phyloP scores from a whole-genome alignment of 2,329 filamentous ascomycete genomes.

The Sclerotinia spermophila region DNA sequence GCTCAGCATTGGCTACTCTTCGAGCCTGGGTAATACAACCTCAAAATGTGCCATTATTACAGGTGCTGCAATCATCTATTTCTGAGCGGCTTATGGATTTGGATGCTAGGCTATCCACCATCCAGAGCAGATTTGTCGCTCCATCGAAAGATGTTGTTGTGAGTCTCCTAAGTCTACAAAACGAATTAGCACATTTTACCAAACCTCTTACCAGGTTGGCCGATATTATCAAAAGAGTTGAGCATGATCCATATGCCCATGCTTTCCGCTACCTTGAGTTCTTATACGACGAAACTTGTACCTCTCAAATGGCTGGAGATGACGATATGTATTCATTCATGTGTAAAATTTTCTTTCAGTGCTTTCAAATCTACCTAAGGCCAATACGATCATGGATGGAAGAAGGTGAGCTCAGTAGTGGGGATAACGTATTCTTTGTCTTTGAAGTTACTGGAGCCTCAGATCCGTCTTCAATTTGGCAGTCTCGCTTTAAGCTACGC shows the following conservation, averaged over 20 bases:
- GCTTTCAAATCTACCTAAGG: slow-evolving; percentile 75
- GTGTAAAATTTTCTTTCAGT: slow-evolving; percentile 70
- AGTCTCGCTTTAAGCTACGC: slow-evolving; percentile 67
- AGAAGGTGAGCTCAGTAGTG: slow-evolving; percentile 62
- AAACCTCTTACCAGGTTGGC: slow-evolving; percentile 58
- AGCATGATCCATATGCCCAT: slow-evolving; percentile 39
- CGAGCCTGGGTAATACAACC: slow-evolving; percentile 45
- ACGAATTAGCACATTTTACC: slow-evolving; percentile 52
- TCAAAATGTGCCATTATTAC: slow-evolving; percentile 33
- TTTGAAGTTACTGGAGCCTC: slow-evolving; percentile 53
- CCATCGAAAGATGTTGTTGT: slow-evolving; percentile 53
- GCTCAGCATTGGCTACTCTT: slow-evolving; percentile 45
- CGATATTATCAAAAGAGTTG: slow-evolving; percentile 56
- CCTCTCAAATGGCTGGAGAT: slow-evolving; percentile 67
- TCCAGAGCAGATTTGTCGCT: slow-evolving; percentile 59
- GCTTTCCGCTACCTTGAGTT: slow-evolving; percentile 74
- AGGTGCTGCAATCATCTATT: slow-evolving; percentile 34
- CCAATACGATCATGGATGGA: slow-evolving; percentile 85
- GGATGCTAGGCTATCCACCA: slow-evolving; percentile 52
- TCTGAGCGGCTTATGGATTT: slow-evolving; percentile 51
- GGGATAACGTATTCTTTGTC: slow-evolving; percentile 74
- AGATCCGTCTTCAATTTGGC: slow-evolving; percentile 68
- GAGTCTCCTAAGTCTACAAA: slow-evolving; percentile 62
- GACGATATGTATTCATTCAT: slow-evolving; percentile 58
- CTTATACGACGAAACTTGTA: slow-evolving; percentile 66